Evolutionary conservation across 2,329 filamentous ascomycete genomes (phyloP), one percentile per base, ranked within the genome.

Genomic region (Coniochaeta ligniaria): DNA sequence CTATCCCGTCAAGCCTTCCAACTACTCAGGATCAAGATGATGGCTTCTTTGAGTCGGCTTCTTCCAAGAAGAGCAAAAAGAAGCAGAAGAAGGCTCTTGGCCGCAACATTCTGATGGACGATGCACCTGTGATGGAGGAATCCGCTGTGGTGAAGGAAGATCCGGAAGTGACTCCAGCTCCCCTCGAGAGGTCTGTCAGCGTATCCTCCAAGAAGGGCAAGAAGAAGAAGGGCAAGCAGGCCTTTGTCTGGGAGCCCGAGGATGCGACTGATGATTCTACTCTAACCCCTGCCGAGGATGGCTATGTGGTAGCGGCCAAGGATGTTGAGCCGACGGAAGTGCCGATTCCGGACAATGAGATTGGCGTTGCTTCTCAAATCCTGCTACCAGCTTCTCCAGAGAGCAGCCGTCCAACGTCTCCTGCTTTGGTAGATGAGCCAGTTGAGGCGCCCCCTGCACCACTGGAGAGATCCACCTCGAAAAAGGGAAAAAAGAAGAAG

Each of bases 171-270:
- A 20, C 35, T 20, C 7, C 56, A 28, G 36, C 35, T 20, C 16
- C 36, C 5, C 35, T 58, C 26, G 9, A 43, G 16, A 58, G 59
- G 24, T 47, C 59, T 14, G 28, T 31, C 50, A 56, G 47, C 50
- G 16, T 47, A 7, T 60, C 59, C 12, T 60, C 59, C 22, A 60
- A 54, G 45, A 59, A 41, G 31, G 38, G 38, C 35, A 58, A 58
- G 56, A 57, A 57, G 61, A 70, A 68, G 63, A 68, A 68, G 60
- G 64, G 60, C 62, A 70, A 68, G 57, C 68, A 69, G 60, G 64
- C 61, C 43, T 56, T 63, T 17, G 61, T 63, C 2, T 65, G 64
- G 60, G 68, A 69, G 33, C 55, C 63, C 16, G 63, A 63, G 43
- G 61, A 57, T 47, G 36, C 59, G 47, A 26, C 28, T 16, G 47